Base-by-base conservation (phyloP, 495 filamentous ascomycete species). In the Penicillium coffeae region DNA sequence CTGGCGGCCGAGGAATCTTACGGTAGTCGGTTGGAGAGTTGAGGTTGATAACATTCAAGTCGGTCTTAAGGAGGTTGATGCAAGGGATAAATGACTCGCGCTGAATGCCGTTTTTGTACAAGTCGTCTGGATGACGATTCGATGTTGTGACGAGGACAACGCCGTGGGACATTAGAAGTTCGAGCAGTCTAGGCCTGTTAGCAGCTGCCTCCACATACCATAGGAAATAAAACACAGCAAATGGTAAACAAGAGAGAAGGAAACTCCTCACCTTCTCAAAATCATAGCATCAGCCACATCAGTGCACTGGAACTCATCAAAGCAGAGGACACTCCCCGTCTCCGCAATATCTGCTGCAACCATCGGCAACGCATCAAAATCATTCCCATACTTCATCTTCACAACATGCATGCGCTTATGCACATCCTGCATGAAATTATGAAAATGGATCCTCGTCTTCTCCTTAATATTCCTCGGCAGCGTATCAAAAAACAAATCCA, bases 201-300 rank as follows among this genome's bases (percentile, higher is more conserved):
- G n/a, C n/a, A n/a, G n/a, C n/a, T n/a, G n/a, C n/a, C n/a, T n/a
- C n/a, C n/a, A n/a, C n/a, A n/a, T n/a, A n/a, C n/a, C n/a, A n/a
- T n/a, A n/a, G n/a, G n/a, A n/a, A n/a, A n/a, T n/a, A n/a, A n/a
- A n/a, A n/a, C n/a, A n/a, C n/a, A n/a, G n/a, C n/a, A n/a, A n/a
- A n/a, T n/a, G n/a, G n/a, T n/a, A n/a, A n/a, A n/a, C n/a, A n/a
- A n/a, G n/a, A n/a, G n/a, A n/a, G n/a, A n/a, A n/a, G n/a, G n/a
- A n/a, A n/a, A n/a, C n/a, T 54, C 16, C 66, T 21, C 63, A 84
- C 82, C 86, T 77, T 50, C 93, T 74, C 53, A 98, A 65, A 59
- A 98, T 97, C 93, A 98, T 98, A 42, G 93, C 93, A 75, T 98
- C 94, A 9, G 94, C 93, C 15, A 98, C 92, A 72, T 98, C 93